Conservation (phyloP, 495 filamentous ascomycete genomes). For the Parmelia sp. region DNA sequence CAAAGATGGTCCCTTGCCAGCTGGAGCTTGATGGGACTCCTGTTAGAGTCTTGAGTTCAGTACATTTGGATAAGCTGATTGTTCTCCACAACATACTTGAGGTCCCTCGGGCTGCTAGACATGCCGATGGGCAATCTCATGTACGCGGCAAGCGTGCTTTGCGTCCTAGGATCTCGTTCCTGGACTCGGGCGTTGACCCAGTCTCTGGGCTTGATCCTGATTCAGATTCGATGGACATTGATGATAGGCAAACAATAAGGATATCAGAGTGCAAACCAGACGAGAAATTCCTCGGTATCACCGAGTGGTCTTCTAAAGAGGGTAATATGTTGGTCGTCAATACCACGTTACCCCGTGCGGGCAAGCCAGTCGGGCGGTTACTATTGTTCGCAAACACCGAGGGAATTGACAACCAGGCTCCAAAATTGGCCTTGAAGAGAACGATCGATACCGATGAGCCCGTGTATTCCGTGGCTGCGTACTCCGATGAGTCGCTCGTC, state of each 20-base stretch:
- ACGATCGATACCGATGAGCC: slow-evolving; percentile 34
- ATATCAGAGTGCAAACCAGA: slow-evolving; percentile 30
- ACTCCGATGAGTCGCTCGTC: slow-evolving; percentile 29
- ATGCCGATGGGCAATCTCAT: slow-evolving; percentile 6
- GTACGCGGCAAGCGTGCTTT: slow-evolving; percentile 29
- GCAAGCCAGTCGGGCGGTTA: slow-evolving; percentile 15
- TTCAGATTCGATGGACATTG: slow-evolving; percentile 5
- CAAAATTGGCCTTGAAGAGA: slow-evolving; percentile 30
- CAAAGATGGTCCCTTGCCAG: slow-evolving; percentile 36
- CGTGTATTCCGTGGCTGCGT: slow-evolving; percentile 41
- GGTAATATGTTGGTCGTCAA: slow-evolving; percentile 41
- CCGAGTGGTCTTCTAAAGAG: slow-evolving; percentile 44
- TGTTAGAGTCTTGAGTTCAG: slow-evolving; percentile 39
- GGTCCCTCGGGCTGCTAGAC: slow-evolving; percentile 20
- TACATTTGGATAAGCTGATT: slow-evolving; percentile 36
- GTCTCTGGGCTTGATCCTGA: background rate
- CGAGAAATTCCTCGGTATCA: slow-evolving; percentile 44
- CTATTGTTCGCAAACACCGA: slow-evolving; percentile 15
- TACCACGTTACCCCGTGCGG: slow-evolving; percentile 15
- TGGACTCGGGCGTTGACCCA: background rate
- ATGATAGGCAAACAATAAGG: background rate
- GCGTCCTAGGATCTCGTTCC: slow-evolving; percentile 37
- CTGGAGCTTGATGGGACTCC: slow-evolving; percentile 41
- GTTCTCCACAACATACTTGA: slow-evolving; percentile 35
- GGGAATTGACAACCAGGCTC: background rate